phyloP scores from a whole-genome alignment of 2,329 filamentous ascomycete species.

The Cladosporium sp. region DNA sequence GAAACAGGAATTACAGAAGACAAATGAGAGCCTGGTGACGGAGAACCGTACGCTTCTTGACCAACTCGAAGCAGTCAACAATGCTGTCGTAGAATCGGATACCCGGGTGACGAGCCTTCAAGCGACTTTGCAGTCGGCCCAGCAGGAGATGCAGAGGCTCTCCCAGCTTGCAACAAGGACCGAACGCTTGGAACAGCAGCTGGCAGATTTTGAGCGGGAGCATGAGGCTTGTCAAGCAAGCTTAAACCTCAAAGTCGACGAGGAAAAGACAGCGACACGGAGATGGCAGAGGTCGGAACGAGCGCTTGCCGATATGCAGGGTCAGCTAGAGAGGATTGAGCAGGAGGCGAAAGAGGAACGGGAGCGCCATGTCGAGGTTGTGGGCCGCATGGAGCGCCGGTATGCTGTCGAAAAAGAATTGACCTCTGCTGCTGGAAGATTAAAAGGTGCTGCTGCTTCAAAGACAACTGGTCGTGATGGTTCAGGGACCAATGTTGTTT shows the following conservation, averaged over 20 bases:
- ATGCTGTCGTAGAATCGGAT: conserved; percentile 74
- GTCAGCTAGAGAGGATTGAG: conserved; percentile 86
- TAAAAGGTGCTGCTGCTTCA: conserved; percentile 74
- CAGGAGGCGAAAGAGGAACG: conserved; percentile 74
- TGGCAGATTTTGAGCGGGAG: conserved; percentile 75
- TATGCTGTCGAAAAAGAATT: conserved; percentile 78
- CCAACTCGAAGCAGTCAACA: conserved; percentile 80
- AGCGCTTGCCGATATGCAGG: conserved; percentile 71
- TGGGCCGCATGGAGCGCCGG: conserved; percentile 78
- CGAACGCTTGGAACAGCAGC: conserved; percentile 72
- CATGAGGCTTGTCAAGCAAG: conserved; percentile 68
- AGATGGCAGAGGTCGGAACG: conserved; percentile 83
- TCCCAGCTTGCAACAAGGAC: conserved; percentile 71
- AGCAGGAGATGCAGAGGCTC: conserved; percentile 70
- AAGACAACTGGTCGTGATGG: conserved; percentile 55
- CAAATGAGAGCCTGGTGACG: conserved; percentile 73
- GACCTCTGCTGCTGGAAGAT: conserved; percentile 69
- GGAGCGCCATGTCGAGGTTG: conserved; percentile 74
- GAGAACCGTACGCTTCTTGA: conserved; percentile 79
- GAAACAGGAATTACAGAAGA: conserved; percentile 65
- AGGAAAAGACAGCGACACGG: conserved; percentile 72
- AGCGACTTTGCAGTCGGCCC: conserved; percentile 69
- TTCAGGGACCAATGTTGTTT: conserved; percentile 68
- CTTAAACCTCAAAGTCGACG: conserved; percentile 63
- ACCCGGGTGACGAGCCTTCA: conserved; percentile 72